A percentile compares a stretch with the other conserved stretches of the same genome.
Evolutionary conservation across 148 eudicot species (phyloP).

Genomic region (Rhododendron williamsianum): DNA sequence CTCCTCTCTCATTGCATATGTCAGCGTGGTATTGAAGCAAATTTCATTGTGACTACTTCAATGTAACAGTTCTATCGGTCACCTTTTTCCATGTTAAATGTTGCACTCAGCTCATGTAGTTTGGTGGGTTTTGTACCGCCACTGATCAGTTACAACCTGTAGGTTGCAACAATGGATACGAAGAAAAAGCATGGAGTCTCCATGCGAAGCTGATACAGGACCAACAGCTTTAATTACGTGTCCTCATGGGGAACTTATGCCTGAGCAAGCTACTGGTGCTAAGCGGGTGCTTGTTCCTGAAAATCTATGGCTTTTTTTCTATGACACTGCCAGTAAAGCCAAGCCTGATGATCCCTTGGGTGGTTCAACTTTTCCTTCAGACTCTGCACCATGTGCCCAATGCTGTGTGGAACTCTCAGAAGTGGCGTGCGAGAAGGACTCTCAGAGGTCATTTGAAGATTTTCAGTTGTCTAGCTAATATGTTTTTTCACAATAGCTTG

Average conservation of each 20-base stretch:
- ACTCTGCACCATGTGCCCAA: constrained; percentile 57
- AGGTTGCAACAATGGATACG: constrained; percentile 96
- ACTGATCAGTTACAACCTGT: constrained; percentile 16
- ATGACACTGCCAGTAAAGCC: constrained; percentile 55
- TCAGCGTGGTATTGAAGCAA: not conserved
- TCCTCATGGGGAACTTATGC: constrained; percentile 84
- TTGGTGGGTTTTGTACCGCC: not conserved
- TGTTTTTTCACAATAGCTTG: constrained; percentile 11
- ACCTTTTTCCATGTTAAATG: not conserved
- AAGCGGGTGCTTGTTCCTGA: constrained; percentile 80
- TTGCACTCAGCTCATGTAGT: not conserved
- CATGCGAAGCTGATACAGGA: constrained; percentile 88
- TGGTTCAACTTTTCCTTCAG: constrained; percentile 61
- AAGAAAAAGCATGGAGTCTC: constrained; percentile 61
- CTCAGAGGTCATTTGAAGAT: constrained; percentile 43
- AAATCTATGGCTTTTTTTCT: constrained; percentile 74
- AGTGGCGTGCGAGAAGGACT: constrained; percentile 64
- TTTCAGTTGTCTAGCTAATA: not conserved
- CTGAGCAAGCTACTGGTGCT: constrained; percentile 82
- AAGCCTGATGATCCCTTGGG: constrained; percentile 80
- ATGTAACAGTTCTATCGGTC: not conserved
- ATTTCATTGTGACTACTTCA: not conserved
- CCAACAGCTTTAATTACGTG: constrained; percentile 92
- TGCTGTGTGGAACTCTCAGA: constrained; percentile 65
- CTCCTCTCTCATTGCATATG: not conserved